Percentiles rank a stretch among this genome's conserved stretches.
These are phyloP conservation scores for Echinochloa phyllopogon DNA, from an alignment of 176 grass and related monocot species.

Conservation along the genomic window DNA sequence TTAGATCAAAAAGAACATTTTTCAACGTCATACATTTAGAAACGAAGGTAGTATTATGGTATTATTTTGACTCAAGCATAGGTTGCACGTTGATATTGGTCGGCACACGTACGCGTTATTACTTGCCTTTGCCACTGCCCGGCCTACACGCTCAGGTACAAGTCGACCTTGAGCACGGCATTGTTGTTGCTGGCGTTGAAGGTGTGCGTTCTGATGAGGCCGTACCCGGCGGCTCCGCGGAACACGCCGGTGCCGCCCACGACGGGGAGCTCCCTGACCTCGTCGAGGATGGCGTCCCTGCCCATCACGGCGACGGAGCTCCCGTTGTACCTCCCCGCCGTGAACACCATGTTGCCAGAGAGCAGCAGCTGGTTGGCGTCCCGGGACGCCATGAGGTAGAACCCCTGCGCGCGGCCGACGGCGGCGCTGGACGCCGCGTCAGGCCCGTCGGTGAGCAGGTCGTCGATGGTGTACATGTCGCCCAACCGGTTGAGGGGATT, in stretches of 20 bases:
- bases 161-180: constrained; percentile 57
- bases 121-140: no score
- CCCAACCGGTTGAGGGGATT: constrained; percentile 48
- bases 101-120: no score
- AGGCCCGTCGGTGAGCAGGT: constrained; percentile 54
- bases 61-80: no score
- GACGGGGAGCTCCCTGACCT: constrained; percentile 57
- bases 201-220: constrained; percentile 41
- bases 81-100: no score
- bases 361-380: constrained; percentile 42
- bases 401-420: constrained; percentile 60
- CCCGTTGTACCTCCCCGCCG: constrained; percentile 51
- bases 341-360: constrained; percentile 51
- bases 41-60: no score
- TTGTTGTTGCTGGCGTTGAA: constrained; percentile 7
- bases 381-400: constrained; percentile 51
- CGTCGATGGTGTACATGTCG: constrained; percentile 62
- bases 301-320: constrained; percentile 54
- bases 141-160: constrained; percentile 35
- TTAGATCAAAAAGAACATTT: no score
- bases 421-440: neutral
- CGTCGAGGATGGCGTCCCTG: constrained; percentile 44
- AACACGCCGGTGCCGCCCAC: constrained; percentile 55
- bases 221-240: constrained; percentile 48
- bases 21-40: no score